Evolutionary conservation across 192 early-diverging fungal species (phyloP), one percentile per base, ranked within the genome.

Genomic region (Bifiguratus adelaidae): DNA sequence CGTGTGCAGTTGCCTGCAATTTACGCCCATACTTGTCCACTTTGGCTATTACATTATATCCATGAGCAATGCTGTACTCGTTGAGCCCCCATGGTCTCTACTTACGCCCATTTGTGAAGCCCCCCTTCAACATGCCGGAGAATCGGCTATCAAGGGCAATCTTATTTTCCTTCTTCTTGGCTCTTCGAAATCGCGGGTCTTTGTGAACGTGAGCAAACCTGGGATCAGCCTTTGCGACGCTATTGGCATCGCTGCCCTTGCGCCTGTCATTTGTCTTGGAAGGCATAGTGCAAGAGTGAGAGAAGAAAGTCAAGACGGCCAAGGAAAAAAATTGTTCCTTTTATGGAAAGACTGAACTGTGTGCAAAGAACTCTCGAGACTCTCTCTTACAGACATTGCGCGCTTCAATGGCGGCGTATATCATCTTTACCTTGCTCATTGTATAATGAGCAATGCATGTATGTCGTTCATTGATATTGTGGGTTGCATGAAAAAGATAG

Each of bases 111-210:
- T 56, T 59, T 6, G 48, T 64, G 49, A 78, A 78, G 20, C 74
- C 67, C 18, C 83, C 77, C 20, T 80, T 68, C 49, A 95, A 71
- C 83, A 97, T 88, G 16, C 70, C 61, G 7, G 73, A 52, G 61
- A 97, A 97, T 32, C 95, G 85, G 50, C 78, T 71, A 74, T 97
- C 95, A 23, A 97, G 76, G 9, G 75, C 76, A 42, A 97, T 76
- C 58, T 97, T 95, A 36, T 60, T 64, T 38, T 82, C 80, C 50
- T 77, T 79, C 65, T 89, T 89, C 47, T 81, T 81, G 19, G 91
- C 77, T 50, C 78, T 65, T 45, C 64, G 47, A 48, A 78, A 78
- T 1, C 91, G 80, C 40, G 92, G 89, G 60, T 97, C 92, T 9
- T 71, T 62, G 45, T 84, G 82, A 15, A 91, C 76, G 53, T 78